phyloP scores from a whole-genome alignment of 768 basidiomycete genomes.

The Phlebiopsis flavidoalba region DNA sequence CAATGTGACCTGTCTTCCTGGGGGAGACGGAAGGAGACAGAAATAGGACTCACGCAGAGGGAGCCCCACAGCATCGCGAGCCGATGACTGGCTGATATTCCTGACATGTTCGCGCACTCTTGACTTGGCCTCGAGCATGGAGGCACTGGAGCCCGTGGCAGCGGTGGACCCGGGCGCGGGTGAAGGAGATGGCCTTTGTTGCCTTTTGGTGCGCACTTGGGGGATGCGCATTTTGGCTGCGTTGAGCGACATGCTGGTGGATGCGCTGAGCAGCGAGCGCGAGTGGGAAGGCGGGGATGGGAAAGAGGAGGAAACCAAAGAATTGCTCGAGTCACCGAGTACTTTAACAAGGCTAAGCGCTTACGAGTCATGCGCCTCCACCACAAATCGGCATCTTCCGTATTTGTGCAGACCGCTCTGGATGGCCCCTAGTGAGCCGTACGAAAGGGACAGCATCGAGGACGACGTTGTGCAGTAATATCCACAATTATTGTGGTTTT shows the following conservation, averaged over 20 bases:
- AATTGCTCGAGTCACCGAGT: background rate
- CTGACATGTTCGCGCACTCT: conserved; percentile 76
- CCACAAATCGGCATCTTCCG: background rate
- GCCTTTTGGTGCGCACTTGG: conserved; percentile 33
- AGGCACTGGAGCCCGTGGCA: conserved; percentile 31
- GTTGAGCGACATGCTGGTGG: conserved; percentile 35
- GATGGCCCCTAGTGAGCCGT: background rate
- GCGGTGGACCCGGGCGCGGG: conserved; percentile 49
- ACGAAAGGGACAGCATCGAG: too few species aligned
- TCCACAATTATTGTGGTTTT: too few species aligned
- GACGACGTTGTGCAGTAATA: too few species aligned
- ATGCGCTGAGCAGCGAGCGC: conserved; percentile 3
- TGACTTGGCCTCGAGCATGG: conserved; percentile 75
- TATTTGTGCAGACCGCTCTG: background rate
- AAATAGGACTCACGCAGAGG: conserved; percentile 45
- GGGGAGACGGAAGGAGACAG: background rate
- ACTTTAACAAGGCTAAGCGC: conserved; percentile 5
- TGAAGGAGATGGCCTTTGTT: conserved; percentile 30
- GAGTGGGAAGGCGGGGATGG: background rate
- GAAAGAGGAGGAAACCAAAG: background rate
- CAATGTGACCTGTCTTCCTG: background rate
- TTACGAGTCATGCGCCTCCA: conserved; percentile 11
- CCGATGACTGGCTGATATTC: conserved; percentile 65
- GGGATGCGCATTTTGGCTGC: conserved; percentile 39
- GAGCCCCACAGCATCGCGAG: conserved; percentile 54